A percentile compares a stretch with the other conserved stretches of the same genome.
phyloP scores from a whole-genome alignment of 2,329 filamentous ascomycete genomes.

The Colletotrichum sp. region DNA sequence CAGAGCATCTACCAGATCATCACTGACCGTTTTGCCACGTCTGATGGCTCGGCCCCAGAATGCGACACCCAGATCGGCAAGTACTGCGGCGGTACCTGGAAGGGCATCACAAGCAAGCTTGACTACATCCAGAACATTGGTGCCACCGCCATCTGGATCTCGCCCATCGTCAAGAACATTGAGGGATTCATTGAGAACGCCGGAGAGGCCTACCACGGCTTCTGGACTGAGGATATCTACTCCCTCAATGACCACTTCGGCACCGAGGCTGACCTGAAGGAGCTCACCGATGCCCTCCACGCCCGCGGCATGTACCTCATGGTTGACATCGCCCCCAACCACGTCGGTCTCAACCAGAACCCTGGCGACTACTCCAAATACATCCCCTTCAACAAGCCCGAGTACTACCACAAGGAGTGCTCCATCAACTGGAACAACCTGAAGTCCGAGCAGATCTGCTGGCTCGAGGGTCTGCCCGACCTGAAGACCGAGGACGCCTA shows the following conservation, averaged over 20 bases:
- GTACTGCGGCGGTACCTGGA: conserved; percentile 58
- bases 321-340: conserved; percentile 60
- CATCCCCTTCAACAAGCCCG: conserved; percentile 49
- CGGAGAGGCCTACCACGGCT: conserved; percentile 42
- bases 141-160: conserved; percentile 50
- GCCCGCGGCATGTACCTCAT: conserved; percentile 60
- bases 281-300: conserved; percentile 53
- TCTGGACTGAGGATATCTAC: conserved; percentile 43
- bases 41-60: conserved; percentile 38
- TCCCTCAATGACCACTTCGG: conserved; percentile 55
- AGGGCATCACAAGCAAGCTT: conserved; percentile 51
- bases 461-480: conserved; percentile 65
- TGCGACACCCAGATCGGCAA: conserved; percentile 29
- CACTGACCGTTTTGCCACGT: conserved; percentile 47
- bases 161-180: conserved; percentile 46
- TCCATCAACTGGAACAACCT: conserved; percentile 60
- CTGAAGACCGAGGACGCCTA: conserved; percentile 57
- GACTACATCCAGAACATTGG: conserved; percentile 57
- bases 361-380: conserved; percentile 25
- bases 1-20: conserved; percentile 52
- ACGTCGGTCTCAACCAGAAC: conserved; percentile 42
- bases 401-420: conserved; percentile 68
- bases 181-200: conserved; percentile 30
- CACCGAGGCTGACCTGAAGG: conserved; percentile 50
- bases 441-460: conserved; percentile 54